phyloP scores from a whole-genome alignment of 257 asterid species.

The Fraxinus cuspidata region DNA sequence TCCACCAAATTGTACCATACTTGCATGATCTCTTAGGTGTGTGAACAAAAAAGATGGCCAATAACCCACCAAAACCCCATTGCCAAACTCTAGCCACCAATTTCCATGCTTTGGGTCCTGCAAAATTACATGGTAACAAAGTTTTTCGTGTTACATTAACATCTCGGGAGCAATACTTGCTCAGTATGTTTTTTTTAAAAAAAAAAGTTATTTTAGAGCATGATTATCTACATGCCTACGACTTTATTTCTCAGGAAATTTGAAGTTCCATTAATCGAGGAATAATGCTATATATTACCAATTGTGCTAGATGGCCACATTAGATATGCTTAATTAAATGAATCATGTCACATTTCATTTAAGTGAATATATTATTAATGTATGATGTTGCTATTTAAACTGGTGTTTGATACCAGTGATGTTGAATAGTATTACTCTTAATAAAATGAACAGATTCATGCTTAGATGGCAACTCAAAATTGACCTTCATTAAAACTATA shows the following conservation, averaged over 20 bases:
- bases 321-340: no score
- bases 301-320: no score
- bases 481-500: no score
- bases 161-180: background rate
- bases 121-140: background rate
- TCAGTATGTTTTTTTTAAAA: background rate
- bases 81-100: conserved; percentile 68
- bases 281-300: no score
- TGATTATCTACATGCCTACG: background rate
- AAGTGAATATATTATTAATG: no score
- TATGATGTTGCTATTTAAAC: no score
- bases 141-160: background rate
- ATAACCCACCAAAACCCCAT: conserved; percentile 55
- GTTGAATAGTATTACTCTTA: no score
- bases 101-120: conserved; percentile 69
- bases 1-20: conserved; percentile 59
- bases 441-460: background rate
- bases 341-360: no score
- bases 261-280: background rate
- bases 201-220: background rate
- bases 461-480: background rate
- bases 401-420: no score
- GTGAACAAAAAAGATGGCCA: conserved; percentile 62
- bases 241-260: background rate
- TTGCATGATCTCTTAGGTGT: conserved; percentile 51